These are phyloP conservation scores for Musa acuminata DNA, from an alignment of 176 grass and related monocot species.

Conservation along the genomic window DNA sequence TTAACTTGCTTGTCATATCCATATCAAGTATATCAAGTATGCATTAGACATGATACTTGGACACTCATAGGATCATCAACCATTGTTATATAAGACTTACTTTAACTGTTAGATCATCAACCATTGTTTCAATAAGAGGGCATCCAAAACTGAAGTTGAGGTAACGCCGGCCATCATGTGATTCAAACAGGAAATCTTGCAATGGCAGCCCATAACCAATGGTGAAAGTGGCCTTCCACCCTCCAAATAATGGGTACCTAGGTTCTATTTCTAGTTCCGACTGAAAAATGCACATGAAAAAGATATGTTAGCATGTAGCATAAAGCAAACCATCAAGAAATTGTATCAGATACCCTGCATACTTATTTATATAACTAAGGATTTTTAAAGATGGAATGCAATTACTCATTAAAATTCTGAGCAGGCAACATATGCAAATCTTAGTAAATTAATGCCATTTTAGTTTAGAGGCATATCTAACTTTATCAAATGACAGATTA, in stretches of 20 bases:
- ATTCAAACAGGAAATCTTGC: conserved; percentile 30
- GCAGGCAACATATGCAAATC: not conserved
- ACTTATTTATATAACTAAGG: not conserved
- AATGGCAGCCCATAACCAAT: conserved; percentile 28
- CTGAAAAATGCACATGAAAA: conserved; percentile 21
- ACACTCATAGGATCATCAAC: too few species aligned
- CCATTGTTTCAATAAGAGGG: conserved; percentile 20
- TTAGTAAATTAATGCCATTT: not conserved
- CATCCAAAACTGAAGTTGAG: conserved; percentile 30
- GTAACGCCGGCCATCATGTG: conserved; percentile 20
- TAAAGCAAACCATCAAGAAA: not conserved
- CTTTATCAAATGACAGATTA: not conserved
- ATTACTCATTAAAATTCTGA: not conserved
- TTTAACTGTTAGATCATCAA: conserved; percentile 26
- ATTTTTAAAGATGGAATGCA: not conserved
- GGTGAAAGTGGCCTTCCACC: conserved; percentile 26
- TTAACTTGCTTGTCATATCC: too few species aligned
- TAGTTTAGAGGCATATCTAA: not conserved
- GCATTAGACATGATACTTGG: too few species aligned
- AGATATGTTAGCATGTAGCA: not conserved
- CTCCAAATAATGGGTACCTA: conserved; percentile 31
- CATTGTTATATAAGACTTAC: conserved; percentile 2
- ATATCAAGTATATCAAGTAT: too few species aligned
- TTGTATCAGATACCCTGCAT: not conserved
- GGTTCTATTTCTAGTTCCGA: conserved; percentile 31